Conservation (phyloP, 208 protist species). For the Trichomonas gallinae region DNA sequence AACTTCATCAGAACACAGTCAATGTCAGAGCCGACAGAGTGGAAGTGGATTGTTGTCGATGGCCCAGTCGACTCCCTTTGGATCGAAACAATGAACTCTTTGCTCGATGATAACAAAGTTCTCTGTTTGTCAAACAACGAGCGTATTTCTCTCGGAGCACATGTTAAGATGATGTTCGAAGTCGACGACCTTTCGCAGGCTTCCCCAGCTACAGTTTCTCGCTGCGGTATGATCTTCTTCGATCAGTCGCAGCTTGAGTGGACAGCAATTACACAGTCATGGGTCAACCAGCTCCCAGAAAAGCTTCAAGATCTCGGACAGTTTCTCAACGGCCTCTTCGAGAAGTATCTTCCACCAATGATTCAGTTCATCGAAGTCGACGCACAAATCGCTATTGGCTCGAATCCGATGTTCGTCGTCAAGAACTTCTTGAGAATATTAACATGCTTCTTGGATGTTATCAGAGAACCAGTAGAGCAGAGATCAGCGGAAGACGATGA, state of each 20-base stretch:
- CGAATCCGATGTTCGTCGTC: neutral
- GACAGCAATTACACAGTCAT: slow-evolving; percentile 71
- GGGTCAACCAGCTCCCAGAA: slow-evolving; percentile 47
- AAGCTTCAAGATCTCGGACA: neutral
- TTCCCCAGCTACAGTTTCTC: slow-evolving; percentile 91
- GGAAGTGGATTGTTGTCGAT: slow-evolving; percentile 88
- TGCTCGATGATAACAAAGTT: slow-evolving; percentile 92
- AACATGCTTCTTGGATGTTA: neutral
- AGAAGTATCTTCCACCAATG: neutral
- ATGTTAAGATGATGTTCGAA: slow-evolving; percentile 87
- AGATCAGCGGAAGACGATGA: neutral
- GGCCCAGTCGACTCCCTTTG: slow-evolving; percentile 95
- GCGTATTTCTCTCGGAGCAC: slow-evolving; percentile 70
- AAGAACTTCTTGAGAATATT: neutral
- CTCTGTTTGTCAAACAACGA: slow-evolving; percentile 82
- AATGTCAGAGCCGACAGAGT: slow-evolving; percentile 46
- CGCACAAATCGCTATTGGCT: neutral
- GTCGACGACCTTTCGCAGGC: slow-evolving; percentile 84
- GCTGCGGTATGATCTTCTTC: slow-evolving; percentile 94
- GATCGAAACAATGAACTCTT: slow-evolving; percentile 97
- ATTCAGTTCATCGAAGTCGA: slow-evolving; percentile 12
- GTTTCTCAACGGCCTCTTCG: neutral
- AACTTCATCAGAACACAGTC: slow-evolving; percentile 62
- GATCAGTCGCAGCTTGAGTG: slow-evolving; percentile 54
- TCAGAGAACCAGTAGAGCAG: neutral